phyloP scores from a whole-genome alignment of 805 yeast genomes.

The Candida patagonica region DNA sequence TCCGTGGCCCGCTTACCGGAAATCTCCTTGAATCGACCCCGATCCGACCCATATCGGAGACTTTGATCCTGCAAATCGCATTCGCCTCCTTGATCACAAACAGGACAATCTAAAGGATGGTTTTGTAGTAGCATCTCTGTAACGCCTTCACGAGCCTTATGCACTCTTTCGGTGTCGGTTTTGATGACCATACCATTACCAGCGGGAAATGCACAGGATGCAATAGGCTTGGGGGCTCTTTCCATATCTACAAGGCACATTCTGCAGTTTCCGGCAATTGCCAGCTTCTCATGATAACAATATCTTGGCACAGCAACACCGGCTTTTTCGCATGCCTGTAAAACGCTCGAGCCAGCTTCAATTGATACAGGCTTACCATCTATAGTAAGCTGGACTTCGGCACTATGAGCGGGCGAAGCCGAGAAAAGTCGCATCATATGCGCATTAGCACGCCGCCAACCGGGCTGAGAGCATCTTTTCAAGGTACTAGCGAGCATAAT shows the following conservation, averaged over 20 bases:
- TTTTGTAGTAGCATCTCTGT: constrained; percentile 81
- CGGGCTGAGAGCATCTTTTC: not conserved
- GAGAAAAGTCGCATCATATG: constrained; percentile 25
- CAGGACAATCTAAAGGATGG: constrained; percentile 89
- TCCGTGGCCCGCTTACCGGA: constrained; percentile 84
- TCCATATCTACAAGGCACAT: constrained; percentile 89
- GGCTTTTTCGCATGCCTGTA: constrained; percentile 87
- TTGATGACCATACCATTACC: constrained; percentile 80
- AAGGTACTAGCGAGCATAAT: no score
- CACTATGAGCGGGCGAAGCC: constrained; percentile 28
- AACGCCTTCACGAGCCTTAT: constrained; percentile 80
- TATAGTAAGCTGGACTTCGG: constrained; percentile 46
- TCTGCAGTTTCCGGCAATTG: constrained; percentile 88
- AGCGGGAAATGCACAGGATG: constrained; percentile 90
- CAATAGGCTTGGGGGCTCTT: constrained; percentile 81
- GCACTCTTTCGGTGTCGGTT: constrained; percentile 68
- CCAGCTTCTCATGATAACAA: constrained; percentile 85
- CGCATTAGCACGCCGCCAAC: not conserved
- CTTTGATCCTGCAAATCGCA: constrained; percentile 88
- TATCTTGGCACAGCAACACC: constrained; percentile 83
- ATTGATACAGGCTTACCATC: constrained; percentile 71
- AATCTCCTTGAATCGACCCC: constrained; percentile 76
- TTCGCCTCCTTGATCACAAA: constrained; percentile 92
- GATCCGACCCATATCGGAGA: constrained; percentile 71
- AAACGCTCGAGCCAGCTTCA: constrained; percentile 80